A percentile compares a stretch with the other conserved stretches of the same genome.
These are phyloP conservation scores for Exidia glandulosa DNA, from an alignment of 768 basidiomycete species.

Conservation along the genomic window DNA sequence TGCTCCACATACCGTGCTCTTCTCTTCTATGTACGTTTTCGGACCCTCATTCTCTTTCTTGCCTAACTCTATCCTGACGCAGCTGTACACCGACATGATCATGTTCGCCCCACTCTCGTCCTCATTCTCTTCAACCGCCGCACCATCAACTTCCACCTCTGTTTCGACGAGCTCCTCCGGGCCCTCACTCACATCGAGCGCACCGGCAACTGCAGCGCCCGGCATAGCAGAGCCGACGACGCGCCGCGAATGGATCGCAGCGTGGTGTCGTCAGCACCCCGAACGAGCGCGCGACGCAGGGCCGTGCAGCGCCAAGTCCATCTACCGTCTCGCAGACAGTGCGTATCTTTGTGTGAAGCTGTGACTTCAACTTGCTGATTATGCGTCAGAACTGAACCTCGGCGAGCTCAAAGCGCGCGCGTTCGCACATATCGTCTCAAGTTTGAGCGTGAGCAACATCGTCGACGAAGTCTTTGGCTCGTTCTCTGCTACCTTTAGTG, in stretches of 20 bases:
- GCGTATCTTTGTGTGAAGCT: slow-evolving; percentile 19
- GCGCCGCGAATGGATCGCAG: slow-evolving; percentile 59
- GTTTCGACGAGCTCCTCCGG: slow-evolving; percentile 1
- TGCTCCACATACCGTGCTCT: slow-evolving; percentile 55
- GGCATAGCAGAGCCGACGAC: slow-evolving; percentile 20
- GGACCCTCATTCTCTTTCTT: not conserved
- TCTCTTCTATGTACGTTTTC: slow-evolving; percentile 59
- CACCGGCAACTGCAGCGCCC: slow-evolving; percentile 9
- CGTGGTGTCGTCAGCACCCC: slow-evolving; percentile 53
- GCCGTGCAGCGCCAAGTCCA: slow-evolving; percentile 78
- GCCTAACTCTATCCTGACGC: not conserved
- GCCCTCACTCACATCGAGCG: not conserved
- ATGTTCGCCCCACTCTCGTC: slow-evolving; percentile 79
- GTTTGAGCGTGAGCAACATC: slow-evolving; percentile 68
- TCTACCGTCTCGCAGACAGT: slow-evolving; percentile 78
- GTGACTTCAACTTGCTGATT: not conserved
- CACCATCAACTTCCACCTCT: too few species aligned
- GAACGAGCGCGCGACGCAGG: slow-evolving; percentile 34
- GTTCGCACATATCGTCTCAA: slow-evolving; percentile 69
- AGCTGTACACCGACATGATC: slow-evolving; percentile 72
- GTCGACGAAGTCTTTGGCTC: slow-evolving; percentile 79
- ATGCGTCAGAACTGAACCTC: slow-evolving; percentile 53
- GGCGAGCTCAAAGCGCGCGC: slow-evolving; percentile 64
- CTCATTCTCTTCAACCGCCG: slow-evolving; percentile 29
- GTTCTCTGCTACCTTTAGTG: slow-evolving; percentile 72